phyloP scores from a whole-genome alignment of 2,329 filamentous ascomycete genomes.

The Epichloe hybrida region DNA sequence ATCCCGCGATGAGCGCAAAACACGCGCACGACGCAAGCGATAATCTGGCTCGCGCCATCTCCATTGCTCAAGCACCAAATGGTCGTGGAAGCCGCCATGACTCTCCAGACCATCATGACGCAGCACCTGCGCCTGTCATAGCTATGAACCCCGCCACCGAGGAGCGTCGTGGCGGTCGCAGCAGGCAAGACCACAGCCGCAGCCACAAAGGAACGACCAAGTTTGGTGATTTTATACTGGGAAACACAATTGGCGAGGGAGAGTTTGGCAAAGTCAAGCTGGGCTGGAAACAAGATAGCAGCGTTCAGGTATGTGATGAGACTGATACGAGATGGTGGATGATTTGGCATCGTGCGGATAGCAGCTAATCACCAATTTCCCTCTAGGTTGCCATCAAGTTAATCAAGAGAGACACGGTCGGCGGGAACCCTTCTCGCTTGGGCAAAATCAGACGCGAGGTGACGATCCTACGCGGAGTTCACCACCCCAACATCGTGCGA shows the following conservation, averaged over 20 bases:
- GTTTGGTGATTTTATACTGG: slow-evolving; percentile 91
- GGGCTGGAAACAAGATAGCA: slow-evolving; percentile 93
- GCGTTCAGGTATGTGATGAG: slow-evolving; percentile 49
- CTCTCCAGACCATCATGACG: slow-evolving; percentile 24
- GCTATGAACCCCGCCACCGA: slow-evolving; percentile 31
- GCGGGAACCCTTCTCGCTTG: slow-evolving; percentile 74
- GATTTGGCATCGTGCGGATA: neutral
- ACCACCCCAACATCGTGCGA: slow-evolving; percentile 93
- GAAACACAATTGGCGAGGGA: slow-evolving; percentile 90
- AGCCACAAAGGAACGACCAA: slow-evolving; percentile 56
- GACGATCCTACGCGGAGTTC: slow-evolving; percentile 71
- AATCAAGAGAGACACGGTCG: slow-evolving; percentile 82
- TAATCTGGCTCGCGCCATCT: slow-evolving; percentile 60
- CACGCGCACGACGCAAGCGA: slow-evolving; percentile 66
- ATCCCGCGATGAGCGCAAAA: slow-evolving; percentile 31
- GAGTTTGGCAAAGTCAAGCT: slow-evolving; percentile 99
- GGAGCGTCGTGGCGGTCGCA: slow-evolving; percentile 35
- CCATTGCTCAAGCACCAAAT: slow-evolving; percentile 19
- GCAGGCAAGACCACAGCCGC: slow-evolving; percentile 43
- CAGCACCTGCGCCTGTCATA: slow-evolving; percentile 31
- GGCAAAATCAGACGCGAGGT: slow-evolving; percentile 98
- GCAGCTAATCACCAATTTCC: slow-evolving; percentile 9
- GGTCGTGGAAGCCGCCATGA: slow-evolving; percentile 13
- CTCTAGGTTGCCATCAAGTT: slow-evolving; percentile 86
- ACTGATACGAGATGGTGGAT: neutral